phyloP scores from a whole-genome alignment of 106 monocot species.

The Hemerocallis citrina region DNA sequence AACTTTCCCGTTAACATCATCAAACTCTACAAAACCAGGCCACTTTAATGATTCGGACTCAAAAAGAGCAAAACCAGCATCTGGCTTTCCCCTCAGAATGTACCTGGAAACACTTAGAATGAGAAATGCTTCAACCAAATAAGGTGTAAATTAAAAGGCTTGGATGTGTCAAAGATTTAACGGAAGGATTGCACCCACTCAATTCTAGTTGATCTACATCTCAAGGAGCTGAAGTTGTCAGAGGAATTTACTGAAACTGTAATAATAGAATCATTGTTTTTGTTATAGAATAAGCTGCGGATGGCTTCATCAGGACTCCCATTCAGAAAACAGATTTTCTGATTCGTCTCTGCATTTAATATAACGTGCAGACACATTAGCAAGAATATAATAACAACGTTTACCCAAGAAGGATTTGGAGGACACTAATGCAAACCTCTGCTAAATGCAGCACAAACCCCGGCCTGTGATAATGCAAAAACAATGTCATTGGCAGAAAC shows the following conservation, averaged over 20 bases:
- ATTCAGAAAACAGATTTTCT: conserved; percentile 81
- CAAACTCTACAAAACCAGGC: conserved; percentile 95
- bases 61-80: conserved; percentile 89
- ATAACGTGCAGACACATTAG: not conserved
- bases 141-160: not conserved
- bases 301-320: conserved; percentile 85
- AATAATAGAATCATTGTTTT: conserved; percentile 79
- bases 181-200: conserved; percentile 28
- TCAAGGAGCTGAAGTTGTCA: conserved; percentile 81
- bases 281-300: conserved; percentile 83
- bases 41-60: conserved; percentile 77
- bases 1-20: conserved; percentile 93
- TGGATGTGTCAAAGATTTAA: not conserved
- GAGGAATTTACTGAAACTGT: conserved; percentile 84
- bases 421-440: conserved; percentile 43
- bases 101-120: conserved; percentile 39
- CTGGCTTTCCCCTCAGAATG: conserved; percentile 47
- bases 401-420: not conserved
- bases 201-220: conserved; percentile 77
- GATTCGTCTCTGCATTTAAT: conserved; percentile 46
- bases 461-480: conserved; percentile 72
- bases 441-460: conserved; percentile 78
- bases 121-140: not conserved
- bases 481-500: conserved; percentile 62
- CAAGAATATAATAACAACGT: not conserved